Base-by-base conservation (phyloP, 1,284 basidiomycete genomes). In the Ustilago xerochloae region DNA sequence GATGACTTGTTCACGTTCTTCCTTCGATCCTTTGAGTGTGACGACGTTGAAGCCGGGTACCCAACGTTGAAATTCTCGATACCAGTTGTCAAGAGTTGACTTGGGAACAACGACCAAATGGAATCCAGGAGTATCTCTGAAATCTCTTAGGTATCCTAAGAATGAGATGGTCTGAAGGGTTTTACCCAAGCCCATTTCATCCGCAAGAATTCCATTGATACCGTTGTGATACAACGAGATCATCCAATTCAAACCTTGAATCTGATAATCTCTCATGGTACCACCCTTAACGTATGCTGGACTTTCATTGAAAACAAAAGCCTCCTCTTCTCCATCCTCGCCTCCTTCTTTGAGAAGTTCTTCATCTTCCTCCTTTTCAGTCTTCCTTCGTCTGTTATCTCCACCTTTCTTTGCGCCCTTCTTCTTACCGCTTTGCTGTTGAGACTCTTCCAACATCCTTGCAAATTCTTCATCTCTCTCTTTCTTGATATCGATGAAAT, bases 171-270 rank as follows among this genome's bases (percentile, higher is more conserved):
- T 99, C 87, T 99, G 96, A 0, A 98, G 87, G 0, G 96, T 99
- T 88, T 99, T 99, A 35, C 97, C 96, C 32, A 99, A 90, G 86
- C 96, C 96, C 93, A 95, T 84, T 55, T 84, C 83, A 55, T 84
- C 83, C 12, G 83, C 83, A 9, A 84, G 82, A 5, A 59, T 62
- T 47, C 66, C 63, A 39, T 63, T 80, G 79, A 83, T 84, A 41
- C 81, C 83, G 66, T 81, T 75, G 56, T 70, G 72, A 49, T 71
- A 68, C 45, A 80, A 59, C 36, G 75, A 79, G 64, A 63, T 54
- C 93, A 98, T 93, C 95, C 95, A 95, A 84, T 98, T 98, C 30
- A 99, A 86, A 49, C 97, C 97, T 84, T 98, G 94, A 2, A 99
- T 86, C 85, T 99, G 97, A 84, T 99, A 99, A 47, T 91, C 89